Base-by-base conservation (phyloP, 768 basidiomycete species). In the Porpolomopsis calyptriformis region DNA sequence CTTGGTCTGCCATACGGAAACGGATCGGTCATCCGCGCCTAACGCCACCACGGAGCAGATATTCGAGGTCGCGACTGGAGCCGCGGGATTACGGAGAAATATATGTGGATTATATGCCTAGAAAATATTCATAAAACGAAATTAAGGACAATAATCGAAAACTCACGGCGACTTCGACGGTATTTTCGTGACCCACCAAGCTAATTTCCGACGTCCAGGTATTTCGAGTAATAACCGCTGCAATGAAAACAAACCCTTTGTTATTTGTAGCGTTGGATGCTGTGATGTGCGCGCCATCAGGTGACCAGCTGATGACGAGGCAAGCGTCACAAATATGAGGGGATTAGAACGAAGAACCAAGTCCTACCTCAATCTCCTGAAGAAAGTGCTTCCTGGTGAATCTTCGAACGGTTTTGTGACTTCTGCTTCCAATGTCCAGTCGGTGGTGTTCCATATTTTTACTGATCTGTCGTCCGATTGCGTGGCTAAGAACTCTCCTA, bases 201-300 rank as follows among this genome's bases (percentile, higher is more conserved):
- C 88, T 92, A 40, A 93, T 91, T 51, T 94, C 87, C 4, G 86
- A 84, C 3, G 81, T 82, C 90, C 92, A 98, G 9, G 82, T 74
- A 39, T 81, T 83, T 25, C 93, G 74, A 0, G 86, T 83, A 51
- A 99, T 93, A 19, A 98, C 91, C 5, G 92, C 89, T 2, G 94
- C 96, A 36, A 97, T 94, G 60, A 98, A 99, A 4, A 98, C 93
- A 47, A 91, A 92, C 16, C 93, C 93, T 52, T 84, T 82, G 55
- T 88, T 89, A 60, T 97, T 98, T 43, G 92, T 97, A 1, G 93
- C 91, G 57, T 98, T 98, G 1, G 94, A 94, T 1, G 93, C 89
- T 3, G 92, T 96, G 49, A 99, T 90, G 59, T 96, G 91, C 2
- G 94, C 88, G n/a, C 96, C 96, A 57, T 98, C 96, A 2, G 96